Evolutionary conservation across 1,284 basidiomycete species (phyloP).

Genomic region (Ceratobasidium sp.): DNA sequence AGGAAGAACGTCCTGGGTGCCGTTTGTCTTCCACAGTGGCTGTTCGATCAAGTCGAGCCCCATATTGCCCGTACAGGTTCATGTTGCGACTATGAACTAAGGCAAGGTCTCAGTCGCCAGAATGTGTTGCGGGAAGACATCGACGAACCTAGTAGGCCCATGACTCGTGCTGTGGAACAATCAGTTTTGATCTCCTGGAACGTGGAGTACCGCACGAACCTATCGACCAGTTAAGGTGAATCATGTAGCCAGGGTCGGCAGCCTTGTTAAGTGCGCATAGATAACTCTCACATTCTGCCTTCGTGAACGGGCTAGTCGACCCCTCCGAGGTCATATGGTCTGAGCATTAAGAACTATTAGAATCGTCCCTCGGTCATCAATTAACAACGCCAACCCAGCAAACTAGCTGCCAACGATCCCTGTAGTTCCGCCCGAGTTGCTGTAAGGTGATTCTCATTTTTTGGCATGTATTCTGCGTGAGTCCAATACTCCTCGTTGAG

Average conservation of each 20-base stretch:
- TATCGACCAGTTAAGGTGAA: slow-evolving; percentile 19
- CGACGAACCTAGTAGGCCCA: background rate
- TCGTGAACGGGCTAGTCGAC: slow-evolving; percentile 43
- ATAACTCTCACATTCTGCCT: slow-evolving; percentile 19
- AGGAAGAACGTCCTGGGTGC: background rate
- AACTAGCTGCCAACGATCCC: slow-evolving; percentile 11
- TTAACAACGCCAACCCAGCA: slow-evolving; percentile 14
- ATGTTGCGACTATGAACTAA: slow-evolving; percentile 47
- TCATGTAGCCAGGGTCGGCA: slow-evolving; percentile 23
- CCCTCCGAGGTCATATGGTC: slow-evolving; percentile 45
- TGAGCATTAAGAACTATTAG: background rate
- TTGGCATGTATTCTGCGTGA: slow-evolving; percentile 47
- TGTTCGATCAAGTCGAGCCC: slow-evolving; percentile 44
- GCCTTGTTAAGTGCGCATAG: slow-evolving; percentile 26
- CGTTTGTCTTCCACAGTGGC: slow-evolving; percentile 37
- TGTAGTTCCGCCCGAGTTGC: slow-evolving; percentile 28
- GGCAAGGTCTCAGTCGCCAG: background rate
- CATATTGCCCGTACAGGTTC: slow-evolving; percentile 44
- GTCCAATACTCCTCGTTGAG: too few relatives aligned
- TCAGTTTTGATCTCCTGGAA: background rate
- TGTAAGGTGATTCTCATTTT: slow-evolving; percentile 22
- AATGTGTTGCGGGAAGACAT: background rate
- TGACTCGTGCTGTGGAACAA: background rate
- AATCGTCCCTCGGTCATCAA: background rate
- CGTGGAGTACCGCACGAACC: background rate